Evolutionary conservation across 2,329 filamentous ascomycete species (phyloP), one percentile per base, ranked within the genome.

Genomic region (Colletotrichum lindemuthianum): DNA sequence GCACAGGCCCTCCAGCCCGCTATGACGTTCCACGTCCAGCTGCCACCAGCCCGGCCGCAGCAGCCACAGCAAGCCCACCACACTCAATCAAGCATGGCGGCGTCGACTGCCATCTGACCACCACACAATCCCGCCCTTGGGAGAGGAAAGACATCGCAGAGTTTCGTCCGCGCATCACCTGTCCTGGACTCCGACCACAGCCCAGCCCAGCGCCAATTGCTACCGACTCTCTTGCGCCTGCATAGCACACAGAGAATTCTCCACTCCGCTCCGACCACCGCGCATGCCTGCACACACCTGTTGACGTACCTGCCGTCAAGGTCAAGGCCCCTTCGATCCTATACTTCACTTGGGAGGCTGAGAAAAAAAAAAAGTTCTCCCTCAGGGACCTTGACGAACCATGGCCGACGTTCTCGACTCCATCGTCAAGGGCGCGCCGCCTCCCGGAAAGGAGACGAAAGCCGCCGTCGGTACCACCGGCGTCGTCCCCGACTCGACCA

Each of bases 401-500:
- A 90, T 91, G 88, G 82, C 87, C 70, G 86, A 89, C 74, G 82
- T 86, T 67, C 84, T 97, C 74, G 94, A 97, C 80, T 93, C 93
- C 72, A 86, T 97, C 72, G 92, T 98, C 80, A 98, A 97, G 81
- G 95, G 94, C 73, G 90, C 92, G 53, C 91, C 93, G 63, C 82
- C 88, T 63, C 85, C 90, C 60, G 85, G 86, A 70, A 83, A 87
- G 65, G 78, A 82, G 70, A 77, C 67, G 52, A 71, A 71, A 63
- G 66, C 68, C 36, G 58, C 59, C 45, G 65, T 63, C 16, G 72
- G 76, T 70, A 79, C 79, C 56, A 79, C 78, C 72, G 76, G 81
- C 71, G 79, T 82, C 73, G 70, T 75, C 69, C 76, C 81, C 68
- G 70, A 80, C 68, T 69, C 80, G 70, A 72, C 71, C 70, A 84